Conservation (phyloP, 805 yeast species). For the Ascoidea rubescens region DNA sequence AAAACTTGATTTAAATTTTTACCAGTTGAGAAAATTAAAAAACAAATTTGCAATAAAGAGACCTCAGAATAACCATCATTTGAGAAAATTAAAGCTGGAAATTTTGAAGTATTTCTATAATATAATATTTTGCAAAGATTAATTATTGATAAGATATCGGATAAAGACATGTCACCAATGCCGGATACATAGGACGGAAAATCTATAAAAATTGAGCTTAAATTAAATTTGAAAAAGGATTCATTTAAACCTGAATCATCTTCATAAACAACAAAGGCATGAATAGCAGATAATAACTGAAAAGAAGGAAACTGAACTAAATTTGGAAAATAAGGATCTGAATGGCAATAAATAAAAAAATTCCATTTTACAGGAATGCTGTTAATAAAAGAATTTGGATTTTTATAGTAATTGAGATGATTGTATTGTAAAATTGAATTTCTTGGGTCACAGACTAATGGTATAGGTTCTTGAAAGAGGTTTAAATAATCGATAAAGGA, state of each 20-base stretch:
- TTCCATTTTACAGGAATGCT: neutral
- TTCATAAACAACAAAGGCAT: neutral
- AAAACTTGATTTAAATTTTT: slow-evolving; percentile 48
- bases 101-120: slow-evolving; percentile 15
- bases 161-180: slow-evolving; percentile 51
- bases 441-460: neutral
- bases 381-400: neutral
- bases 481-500: slow-evolving; percentile 1
- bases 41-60: slow-evolving; percentile 57
- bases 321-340: too few relatives aligned
- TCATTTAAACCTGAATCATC: too few relatives aligned
- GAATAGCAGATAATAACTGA: neutral
- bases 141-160: slow-evolving; percentile 48
- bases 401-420: too few relatives aligned
- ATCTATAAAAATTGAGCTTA: slow-evolving; percentile 6
- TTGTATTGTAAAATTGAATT: neutral
- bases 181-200: slow-evolving; percentile 68
- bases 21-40: slow-evolving; percentile 52
- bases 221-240: too few relatives aligned
- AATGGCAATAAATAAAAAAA: neutral
- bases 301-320: neutral
- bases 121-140: slow-evolving; percentile 59
- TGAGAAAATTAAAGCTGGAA: slow-evolving; percentile 51
- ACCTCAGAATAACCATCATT: slow-evolving; percentile 91
- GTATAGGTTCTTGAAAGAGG: neutral